A percentile compares a stretch with the other conserved stretches of the same genome.
Conservation (phyloP, 805 yeast genomes). For the Wickerhamomyces sydowiorum region DNA sequence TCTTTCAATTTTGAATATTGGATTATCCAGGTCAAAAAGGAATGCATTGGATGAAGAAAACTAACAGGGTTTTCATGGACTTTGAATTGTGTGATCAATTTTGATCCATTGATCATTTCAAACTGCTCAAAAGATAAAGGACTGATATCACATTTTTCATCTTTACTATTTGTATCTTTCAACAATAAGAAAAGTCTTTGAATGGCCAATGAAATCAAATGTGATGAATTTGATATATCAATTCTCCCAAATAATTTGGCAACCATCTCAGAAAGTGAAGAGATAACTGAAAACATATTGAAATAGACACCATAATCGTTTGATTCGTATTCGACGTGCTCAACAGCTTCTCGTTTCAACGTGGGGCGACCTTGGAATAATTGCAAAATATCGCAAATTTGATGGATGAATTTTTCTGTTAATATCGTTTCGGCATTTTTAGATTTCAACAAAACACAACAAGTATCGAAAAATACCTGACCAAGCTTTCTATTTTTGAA, state of each 20-base stretch:
- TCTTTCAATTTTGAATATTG: constrained; percentile 35
- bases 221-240: neutral
- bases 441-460: constrained; percentile 70
- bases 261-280: constrained; percentile 52
- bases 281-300: constrained; percentile 49
- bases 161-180: neutral
- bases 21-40: constrained; percentile 64
- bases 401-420: constrained; percentile 40
- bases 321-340: constrained; percentile 88
- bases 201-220: constrained; percentile 6
- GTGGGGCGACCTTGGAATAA: constrained; percentile 78
- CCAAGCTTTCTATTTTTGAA: constrained; percentile 67
- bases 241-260: constrained; percentile 35
- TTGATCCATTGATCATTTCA: constrained; percentile 18
- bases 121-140: constrained; percentile 7
- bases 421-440: constrained; percentile 44
- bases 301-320: constrained; percentile 48
- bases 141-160: constrained; percentile 6
- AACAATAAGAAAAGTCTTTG: constrained; percentile 3
- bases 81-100: constrained; percentile 30
- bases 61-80: constrained; percentile 49
- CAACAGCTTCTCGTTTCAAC: constrained; percentile 63
- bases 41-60: constrained; percentile 76
- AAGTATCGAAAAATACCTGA: constrained; percentile 73
- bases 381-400: constrained; percentile 58